These are phyloP conservation scores for Magnaporthiopsis rhizophila DNA, from an alignment of 2,329 filamentous ascomycete genomes.

Conservation along the genomic window DNA sequence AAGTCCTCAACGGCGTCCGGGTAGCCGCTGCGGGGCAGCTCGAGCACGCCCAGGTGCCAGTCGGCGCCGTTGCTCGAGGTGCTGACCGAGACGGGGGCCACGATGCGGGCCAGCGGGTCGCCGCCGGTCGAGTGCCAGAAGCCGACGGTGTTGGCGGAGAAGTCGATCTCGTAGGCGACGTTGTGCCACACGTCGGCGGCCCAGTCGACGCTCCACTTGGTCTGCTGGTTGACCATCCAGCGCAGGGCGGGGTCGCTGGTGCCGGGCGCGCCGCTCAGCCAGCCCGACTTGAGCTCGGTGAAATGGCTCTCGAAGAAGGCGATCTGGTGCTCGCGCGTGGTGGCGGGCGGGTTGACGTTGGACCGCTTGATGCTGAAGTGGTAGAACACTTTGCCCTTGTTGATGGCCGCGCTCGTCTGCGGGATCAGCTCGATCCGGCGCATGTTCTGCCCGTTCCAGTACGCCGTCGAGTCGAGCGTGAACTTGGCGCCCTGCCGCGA, in stretches of 20 bases:
- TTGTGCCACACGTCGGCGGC: slow-evolving; percentile 64
- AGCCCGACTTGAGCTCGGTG: slow-evolving; percentile 65
- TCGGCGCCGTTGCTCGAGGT: slow-evolving; percentile 61
- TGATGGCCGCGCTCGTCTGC: slow-evolving; percentile 58
- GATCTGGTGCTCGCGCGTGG: slow-evolving; percentile 50
- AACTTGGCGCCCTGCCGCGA: slow-evolving; percentile 60
- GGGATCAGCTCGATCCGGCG: slow-evolving; percentile 67
- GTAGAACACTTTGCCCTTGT: slow-evolving; percentile 59
- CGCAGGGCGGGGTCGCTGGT: slow-evolving; percentile 46
- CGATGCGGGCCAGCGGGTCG: slow-evolving; percentile 47
- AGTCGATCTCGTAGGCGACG: slow-evolving; percentile 67
- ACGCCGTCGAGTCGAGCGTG: slow-evolving; percentile 54
- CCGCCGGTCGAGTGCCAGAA: slow-evolving; percentile 64
- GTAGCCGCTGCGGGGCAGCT: slow-evolving; percentile 51
- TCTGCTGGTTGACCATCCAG: slow-evolving; percentile 54
- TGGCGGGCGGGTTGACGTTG: slow-evolving; percentile 50
- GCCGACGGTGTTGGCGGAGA: slow-evolving; percentile 50
- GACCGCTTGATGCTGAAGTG: slow-evolving; percentile 61
- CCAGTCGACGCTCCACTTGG: slow-evolving; percentile 56
- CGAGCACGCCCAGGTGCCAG: slow-evolving; percentile 65
- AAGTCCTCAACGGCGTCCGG: slow-evolving; percentile 53
- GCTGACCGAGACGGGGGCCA: slow-evolving; percentile 45
- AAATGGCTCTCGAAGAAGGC: slow-evolving; percentile 61
- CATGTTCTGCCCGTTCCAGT: slow-evolving; percentile 68
- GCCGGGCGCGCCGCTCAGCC: slow-evolving; percentile 39